Evolutionary conservation across 768 basidiomycete species (phyloP).

Genomic region (Daedaleopsis nitida): DNA sequence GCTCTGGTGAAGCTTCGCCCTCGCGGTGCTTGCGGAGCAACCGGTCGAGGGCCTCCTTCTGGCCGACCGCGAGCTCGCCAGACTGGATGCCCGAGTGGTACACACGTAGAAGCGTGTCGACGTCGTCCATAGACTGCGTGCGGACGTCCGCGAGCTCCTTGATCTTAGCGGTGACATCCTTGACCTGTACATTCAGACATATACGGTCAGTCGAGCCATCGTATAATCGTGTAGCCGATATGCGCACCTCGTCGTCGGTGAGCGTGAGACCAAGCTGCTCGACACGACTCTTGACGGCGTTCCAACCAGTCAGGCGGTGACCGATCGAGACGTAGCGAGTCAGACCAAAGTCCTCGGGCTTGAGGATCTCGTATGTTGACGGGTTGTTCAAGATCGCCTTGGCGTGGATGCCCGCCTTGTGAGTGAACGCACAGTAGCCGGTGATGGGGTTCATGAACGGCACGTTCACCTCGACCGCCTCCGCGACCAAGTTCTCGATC

Average conservation of each 20-base stretch:
- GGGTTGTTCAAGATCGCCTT: constrained; percentile 99
- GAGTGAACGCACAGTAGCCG: constrained; percentile 99
- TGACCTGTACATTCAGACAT: constrained; percentile 57
- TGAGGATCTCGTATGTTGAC: constrained; percentile 97
- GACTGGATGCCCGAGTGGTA: constrained; percentile 94
- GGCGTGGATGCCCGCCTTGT: constrained; percentile 99
- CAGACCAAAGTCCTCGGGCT: constrained; percentile 98
- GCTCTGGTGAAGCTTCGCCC: constrained; percentile 12
- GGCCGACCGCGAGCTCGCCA: constrained; percentile 92
- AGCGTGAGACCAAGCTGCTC: constrained; percentile 93
- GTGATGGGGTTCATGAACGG: constrained; percentile 98
- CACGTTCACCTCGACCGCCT: constrained; percentile 96
- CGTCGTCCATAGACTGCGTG: constrained; percentile 99
- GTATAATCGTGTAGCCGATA: not conserved
- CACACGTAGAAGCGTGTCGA: constrained; percentile 93
- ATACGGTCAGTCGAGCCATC: not conserved
- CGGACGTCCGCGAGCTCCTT: constrained; percentile 99
- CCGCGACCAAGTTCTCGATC: constrained; percentile 97
- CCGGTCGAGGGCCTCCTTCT: constrained; percentile 87
- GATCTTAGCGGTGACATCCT: constrained; percentile 99
- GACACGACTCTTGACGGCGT: constrained; percentile 98
- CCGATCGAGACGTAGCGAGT: constrained; percentile 98
- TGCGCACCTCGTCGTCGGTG: constrained; percentile 81
- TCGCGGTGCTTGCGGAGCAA: constrained; percentile 79
- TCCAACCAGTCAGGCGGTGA: constrained; percentile 97